phyloP scores from a whole-genome alignment of 768 basidiomycete species.

The Termitomyces sp. region DNA sequence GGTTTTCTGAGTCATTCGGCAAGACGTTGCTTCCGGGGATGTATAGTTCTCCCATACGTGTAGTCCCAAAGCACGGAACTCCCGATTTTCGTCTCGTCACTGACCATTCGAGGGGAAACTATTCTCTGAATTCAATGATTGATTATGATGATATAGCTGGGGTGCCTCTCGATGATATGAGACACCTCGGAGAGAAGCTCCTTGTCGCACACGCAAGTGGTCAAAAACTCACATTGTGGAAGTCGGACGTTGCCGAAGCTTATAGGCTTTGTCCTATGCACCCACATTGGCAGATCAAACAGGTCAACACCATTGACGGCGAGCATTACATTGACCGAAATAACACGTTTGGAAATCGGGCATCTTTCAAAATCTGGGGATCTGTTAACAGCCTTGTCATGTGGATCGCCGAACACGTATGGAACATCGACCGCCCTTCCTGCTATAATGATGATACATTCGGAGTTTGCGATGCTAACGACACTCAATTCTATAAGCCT shows the following conservation, averaged over 20 bases:
- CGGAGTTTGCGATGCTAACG: background rate
- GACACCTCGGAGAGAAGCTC: background rate
- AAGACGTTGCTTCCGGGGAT: background rate
- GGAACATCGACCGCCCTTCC: background rate
- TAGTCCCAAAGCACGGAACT: background rate
- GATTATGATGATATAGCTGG: background rate
- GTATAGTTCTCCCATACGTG: conserved; percentile 1
- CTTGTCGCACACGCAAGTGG: background rate
- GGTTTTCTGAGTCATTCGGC: conserved; percentile 2
- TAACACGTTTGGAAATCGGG: background rate
- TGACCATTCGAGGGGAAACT: background rate
- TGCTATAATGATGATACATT: background rate
- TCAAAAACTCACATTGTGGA: background rate
- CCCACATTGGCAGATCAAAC: conserved; percentile 4
- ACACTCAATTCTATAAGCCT: background rate
- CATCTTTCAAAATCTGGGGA: conserved; percentile 3
- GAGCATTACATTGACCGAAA: background rate
- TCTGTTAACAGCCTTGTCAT: conserved; percentile 2
- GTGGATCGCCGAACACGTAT: background rate
- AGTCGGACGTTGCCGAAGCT: background rate
- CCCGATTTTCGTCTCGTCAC: conserved; percentile 1
- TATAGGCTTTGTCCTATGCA: conserved; percentile 3
- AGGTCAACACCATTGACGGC: conserved; percentile 1
- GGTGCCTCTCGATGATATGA: conserved; percentile 1
- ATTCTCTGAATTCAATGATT: conserved; percentile 6